A percentile compares a stretch with the other conserved stretches of the same genome.
Conservation (phyloP, 2,329 filamentous ascomycete genomes). For the Monilinia vaccinii-corymbosi region DNA sequence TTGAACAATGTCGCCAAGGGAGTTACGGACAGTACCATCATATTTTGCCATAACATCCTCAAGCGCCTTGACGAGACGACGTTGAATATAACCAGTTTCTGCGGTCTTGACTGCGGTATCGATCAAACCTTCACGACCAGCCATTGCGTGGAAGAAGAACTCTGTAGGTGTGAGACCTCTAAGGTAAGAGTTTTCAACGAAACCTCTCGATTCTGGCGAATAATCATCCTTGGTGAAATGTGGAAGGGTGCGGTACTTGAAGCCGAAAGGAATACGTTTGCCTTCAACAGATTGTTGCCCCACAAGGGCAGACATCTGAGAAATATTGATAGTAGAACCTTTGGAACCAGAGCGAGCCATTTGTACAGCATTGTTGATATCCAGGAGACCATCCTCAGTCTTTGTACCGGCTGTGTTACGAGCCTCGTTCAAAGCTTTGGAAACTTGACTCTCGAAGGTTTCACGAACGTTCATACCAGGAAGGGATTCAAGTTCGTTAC, state of each 20-base stretch:
- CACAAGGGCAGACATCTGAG: conserved; percentile 97
- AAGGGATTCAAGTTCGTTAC: conserved; percentile 80
- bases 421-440: conserved; percentile 85
- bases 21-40: conserved; percentile 94
- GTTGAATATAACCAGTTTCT: conserved; percentile 98
- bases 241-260: conserved; percentile 93
- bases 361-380: conserved; percentile 90
- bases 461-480: conserved; percentile 98
- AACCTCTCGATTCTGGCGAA: conserved; percentile 90
- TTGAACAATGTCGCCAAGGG: conserved; percentile 89
- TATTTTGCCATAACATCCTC: conserved; percentile 98
- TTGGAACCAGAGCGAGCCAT: conserved; percentile 98
- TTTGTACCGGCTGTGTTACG: conserved; percentile 94
- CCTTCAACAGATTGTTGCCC: conserved; percentile 98
- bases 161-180: conserved; percentile 90
- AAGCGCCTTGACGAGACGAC: conserved; percentile 93
- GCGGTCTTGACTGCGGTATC: conserved; percentile 99
- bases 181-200: conserved; percentile 97
- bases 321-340: conserved; percentile 98
- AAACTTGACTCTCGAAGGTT: conserved; percentile 96
- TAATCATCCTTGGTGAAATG: conserved; percentile 99
- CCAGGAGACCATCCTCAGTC: conserved; percentile 86
- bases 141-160: conserved; percentile 99
- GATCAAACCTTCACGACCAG: conserved; percentile 98
- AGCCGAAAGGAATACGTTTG: conserved; percentile 97